Base-by-base conservation (phyloP, 768 basidiomycete species). In the Tricholoma saponaceum region DNA sequence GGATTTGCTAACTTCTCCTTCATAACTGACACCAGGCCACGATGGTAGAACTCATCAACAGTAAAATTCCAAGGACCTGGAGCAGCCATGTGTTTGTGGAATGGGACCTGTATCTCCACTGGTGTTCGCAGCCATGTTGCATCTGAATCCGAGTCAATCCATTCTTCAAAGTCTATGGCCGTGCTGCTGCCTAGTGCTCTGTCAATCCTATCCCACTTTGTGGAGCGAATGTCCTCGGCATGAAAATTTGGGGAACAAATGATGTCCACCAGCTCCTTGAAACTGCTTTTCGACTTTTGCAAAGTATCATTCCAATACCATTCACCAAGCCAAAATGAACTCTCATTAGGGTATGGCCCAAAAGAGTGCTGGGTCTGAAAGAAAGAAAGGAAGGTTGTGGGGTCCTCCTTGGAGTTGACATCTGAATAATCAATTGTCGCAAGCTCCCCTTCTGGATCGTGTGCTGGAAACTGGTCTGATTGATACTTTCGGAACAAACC, bases 1-100 rank as follows among this genome's bases (percentile, higher is more conserved):
- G 4, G 4, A 51, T 35, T 32, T 7, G 1, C 18, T 28, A 51
- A 8, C 5, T 30, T 20, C 28, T 51, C 51, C 16, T 32, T 26
- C 16, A 51, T 30, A 28, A 51, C 18, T 5, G 69, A 51, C 1
- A 65, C 57, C 0, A 60, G 47, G 5, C 47, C 49, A 0, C 70
- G 64, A 26, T 68, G 56, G 25, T 58, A 64, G 8, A 76, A 35
- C 22, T 56, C 18, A 16, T 30, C 33, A 12, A 51, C 35, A 28
- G 30, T 13, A 1, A 35, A 53, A 3, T 4, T 25, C 18, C 43
- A 33, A 5, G 49, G 57, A 0, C 60, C 60, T 1, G 62, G 57
- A 37, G 49, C 23, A n/a, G 39, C 20, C 1, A 30, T 71, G 73
- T 8, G 60, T 1, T 30, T 35, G 43, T 2, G 70, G 51, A 51